Percentiles rank a stretch among this genome's conserved stretches.
phyloP scores from a whole-genome alignment of 2,329 filamentous ascomycete species.

The Lecanoromycetidae sp. region DNA sequence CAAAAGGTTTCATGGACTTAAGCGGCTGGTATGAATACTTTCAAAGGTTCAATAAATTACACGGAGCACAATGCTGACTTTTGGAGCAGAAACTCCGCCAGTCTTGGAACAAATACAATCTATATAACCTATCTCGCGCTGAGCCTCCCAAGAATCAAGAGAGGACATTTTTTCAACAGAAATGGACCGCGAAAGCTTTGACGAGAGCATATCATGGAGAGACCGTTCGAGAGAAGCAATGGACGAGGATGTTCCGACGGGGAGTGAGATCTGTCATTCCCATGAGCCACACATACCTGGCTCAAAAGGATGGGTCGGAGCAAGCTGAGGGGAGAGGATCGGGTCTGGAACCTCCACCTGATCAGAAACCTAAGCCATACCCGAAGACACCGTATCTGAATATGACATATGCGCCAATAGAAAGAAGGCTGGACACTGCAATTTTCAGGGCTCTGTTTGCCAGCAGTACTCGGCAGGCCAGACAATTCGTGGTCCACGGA shows the following conservation, averaged over 20 bases:
- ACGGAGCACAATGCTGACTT: not conserved
- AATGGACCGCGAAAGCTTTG: slow-evolving; percentile 81
- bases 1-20: slow-evolving; percentile 55
- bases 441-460: slow-evolving; percentile 90
- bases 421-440: slow-evolving; percentile 85
- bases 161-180: slow-evolving; percentile 89
- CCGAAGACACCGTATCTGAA: slow-evolving; percentile 76
- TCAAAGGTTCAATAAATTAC: not conserved
- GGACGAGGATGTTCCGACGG: slow-evolving; percentile 83
- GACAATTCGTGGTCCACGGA: slow-evolving; percentile 88
- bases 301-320: slow-evolving; percentile 66
- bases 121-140: slow-evolving; percentile 68
- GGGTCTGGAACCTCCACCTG: slow-evolving; percentile 40
- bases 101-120: slow-evolving; percentile 95
- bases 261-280: slow-evolving; percentile 71
- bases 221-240: slow-evolving; percentile 83
- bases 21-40: slow-evolving; percentile 45
- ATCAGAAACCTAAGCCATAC: slow-evolving; percentile 9
- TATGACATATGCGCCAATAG: slow-evolving; percentile 87
- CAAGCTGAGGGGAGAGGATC: slow-evolving; percentile 74
- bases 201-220: slow-evolving; percentile 88
- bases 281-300: slow-evolving; percentile 72
- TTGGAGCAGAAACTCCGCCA: slow-evolving; percentile 68
- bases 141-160: slow-evolving; percentile 33
- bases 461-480: slow-evolving; percentile 80